Conservation (phyloP, 495 filamentous ascomycete genomes). For the Xylaria castorea region DNA sequence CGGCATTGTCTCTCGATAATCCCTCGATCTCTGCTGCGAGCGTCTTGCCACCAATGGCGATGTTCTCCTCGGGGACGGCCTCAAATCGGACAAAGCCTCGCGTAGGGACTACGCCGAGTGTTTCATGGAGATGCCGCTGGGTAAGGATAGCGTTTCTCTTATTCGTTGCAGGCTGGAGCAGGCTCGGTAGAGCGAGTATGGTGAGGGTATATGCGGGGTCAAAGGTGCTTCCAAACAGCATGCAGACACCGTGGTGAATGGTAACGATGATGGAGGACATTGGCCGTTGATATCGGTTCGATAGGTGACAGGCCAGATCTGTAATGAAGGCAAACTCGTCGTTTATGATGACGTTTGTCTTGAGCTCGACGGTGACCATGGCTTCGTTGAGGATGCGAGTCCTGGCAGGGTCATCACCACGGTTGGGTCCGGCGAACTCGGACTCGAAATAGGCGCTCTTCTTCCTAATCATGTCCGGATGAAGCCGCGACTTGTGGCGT, state of each 20-base stretch:
- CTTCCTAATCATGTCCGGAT: constrained; percentile 45
- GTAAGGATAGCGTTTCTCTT: constrained; percentile 81
- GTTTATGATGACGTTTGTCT: constrained; percentile 65
- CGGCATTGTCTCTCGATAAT: constrained; percentile 42
- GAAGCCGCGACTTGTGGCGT: constrained; percentile 38
- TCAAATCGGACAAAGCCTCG: constrained; percentile 76
- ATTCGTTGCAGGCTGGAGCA: constrained; percentile 78
- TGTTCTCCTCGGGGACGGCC: constrained; percentile 70
- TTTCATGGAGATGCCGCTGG: constrained; percentile 69
- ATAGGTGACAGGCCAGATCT: constrained; percentile 71
- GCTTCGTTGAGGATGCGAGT: constrained; percentile 69
- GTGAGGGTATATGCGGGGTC: constrained; percentile 84
- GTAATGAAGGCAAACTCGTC: constrained; percentile 74
- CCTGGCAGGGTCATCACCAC: constrained; percentile 51
- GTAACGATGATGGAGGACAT: constrained; percentile 74
- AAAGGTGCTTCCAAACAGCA: constrained; percentile 75
- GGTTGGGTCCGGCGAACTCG: constrained; percentile 50
- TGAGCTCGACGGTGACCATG: constrained; percentile 78
- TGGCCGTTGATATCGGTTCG: constrained; percentile 73
- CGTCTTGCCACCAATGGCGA: constrained; percentile 74
- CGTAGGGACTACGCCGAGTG: constrained; percentile 65
- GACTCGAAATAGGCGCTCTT: constrained; percentile 55
- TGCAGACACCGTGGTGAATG: constrained; percentile 74
- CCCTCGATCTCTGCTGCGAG: constrained; percentile 71
- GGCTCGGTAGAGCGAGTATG: constrained; percentile 70